Evolutionary conservation across 208 protist species (phyloP), one percentile per base, ranked within the genome.

Genomic region (Perkinsela sp.): DNA sequence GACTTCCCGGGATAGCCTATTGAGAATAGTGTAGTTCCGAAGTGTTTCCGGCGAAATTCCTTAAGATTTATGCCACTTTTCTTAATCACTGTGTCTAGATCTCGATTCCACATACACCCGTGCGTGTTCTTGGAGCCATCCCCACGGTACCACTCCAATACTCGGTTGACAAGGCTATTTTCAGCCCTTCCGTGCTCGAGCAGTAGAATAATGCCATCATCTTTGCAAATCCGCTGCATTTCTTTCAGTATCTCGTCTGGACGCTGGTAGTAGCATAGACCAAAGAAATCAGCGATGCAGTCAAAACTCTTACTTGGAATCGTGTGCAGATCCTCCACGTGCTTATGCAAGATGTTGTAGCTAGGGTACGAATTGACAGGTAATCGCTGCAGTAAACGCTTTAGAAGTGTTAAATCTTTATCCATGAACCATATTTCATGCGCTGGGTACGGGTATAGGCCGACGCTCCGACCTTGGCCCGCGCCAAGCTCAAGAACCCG

Each of bases 231-330:
- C 1, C 85, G 78, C 75, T 88, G 82, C 85, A 91, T 90, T 76
- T 93, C 83, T 0, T 80, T 79, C 31, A 93, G 76, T 28, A 81
- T 83, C 80, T 83, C 87, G 66, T 87, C 82, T 29, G 88, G 88
- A 75, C 91, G 84, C 70, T 87, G 79, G n/a, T 90, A 73, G 66
- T 85, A 80, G 69, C 88, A 93, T 29, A 93, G 78, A 16, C 88
- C 88, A 72, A 90, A 93, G 82, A 88, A 90, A 77, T 93, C 88
- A 31, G 91, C 82, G 1, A 90, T 74, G 71, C 81, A 88, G 72
- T 93, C 88, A 75, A 91, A 93, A 79, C 86, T 80, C 28, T 75
- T 80, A 71, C 88, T 78, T 30, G 72, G 74, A 73, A 91, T 88
- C 32, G 73, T 76, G 66, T 86, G 81, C 1, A 91, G 77, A 31